A percentile compares a stretch with the other conserved stretches of the same genome.
Conservation (phyloP, 2,329 filamentous ascomycete species). For the Calcarisporium arbuscula region DNA sequence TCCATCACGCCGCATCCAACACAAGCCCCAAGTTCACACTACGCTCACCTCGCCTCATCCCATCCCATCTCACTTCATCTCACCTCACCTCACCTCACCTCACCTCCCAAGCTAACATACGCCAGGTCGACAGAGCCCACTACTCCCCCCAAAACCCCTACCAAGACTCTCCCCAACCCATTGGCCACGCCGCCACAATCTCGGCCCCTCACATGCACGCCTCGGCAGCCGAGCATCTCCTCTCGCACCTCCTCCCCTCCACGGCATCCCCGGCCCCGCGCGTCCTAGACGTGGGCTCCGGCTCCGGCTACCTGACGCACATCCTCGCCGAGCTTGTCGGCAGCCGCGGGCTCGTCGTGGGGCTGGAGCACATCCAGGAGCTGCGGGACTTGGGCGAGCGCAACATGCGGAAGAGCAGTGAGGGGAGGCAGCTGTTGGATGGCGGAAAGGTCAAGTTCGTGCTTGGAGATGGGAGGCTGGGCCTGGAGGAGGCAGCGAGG, state of each 20-base stretch:
- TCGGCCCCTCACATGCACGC: slow-evolving; percentile 57
- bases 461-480: slow-evolving; percentile 64
- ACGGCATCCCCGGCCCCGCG: slow-evolving; percentile 31
- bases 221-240: slow-evolving; percentile 41
- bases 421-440: slow-evolving; percentile 54
- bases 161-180: slow-evolving; percentile 46
- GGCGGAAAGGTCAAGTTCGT: slow-evolving; percentile 65
- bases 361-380: slow-evolving; percentile 67
- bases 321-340: slow-evolving; percentile 74
- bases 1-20: too few species aligned
- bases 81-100: too few species aligned
- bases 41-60: too few species aligned
- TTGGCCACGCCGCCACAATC: slow-evolving; percentile 50
- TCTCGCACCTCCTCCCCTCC: slow-evolving; percentile 35
- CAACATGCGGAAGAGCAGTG: slow-evolving; percentile 59
- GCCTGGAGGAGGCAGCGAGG: slow-evolving; percentile 28
- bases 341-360: slow-evolving; percentile 48
- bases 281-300: slow-evolving; percentile 68
- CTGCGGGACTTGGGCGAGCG: slow-evolving; percentile 54
- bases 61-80: too few species aligned
- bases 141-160: slow-evolving; percentile 71
- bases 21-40: too few species aligned
- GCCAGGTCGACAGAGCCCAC: slow-evolving; percentile 77
- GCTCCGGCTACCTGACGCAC: slow-evolving; percentile 79
- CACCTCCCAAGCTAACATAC: too few species aligned